A percentile compares a stretch with the other conserved stretches of the same genome.
Conservation (phyloP, 2,329 filamentous ascomycete species). For the Pyrenophora seminiperda region DNA sequence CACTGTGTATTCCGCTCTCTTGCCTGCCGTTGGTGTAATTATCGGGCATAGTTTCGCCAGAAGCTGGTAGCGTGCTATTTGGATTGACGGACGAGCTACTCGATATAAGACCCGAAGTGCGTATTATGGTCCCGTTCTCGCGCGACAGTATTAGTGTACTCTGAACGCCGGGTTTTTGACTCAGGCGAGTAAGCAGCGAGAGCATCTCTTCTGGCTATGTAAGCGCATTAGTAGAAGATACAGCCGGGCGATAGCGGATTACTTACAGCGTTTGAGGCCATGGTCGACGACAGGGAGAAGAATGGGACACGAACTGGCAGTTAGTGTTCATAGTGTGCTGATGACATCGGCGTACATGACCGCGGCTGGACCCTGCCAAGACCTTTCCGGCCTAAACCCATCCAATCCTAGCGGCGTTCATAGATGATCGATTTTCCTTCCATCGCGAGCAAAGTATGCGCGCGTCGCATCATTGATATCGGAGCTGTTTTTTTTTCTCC, state of each 20-base stretch:
- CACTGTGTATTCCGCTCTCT: conserved; percentile 60
- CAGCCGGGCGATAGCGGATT: background rate
- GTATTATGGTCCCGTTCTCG: conserved; percentile 72
- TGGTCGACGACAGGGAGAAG: conserved; percentile 11
- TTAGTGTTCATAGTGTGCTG: conserved; percentile 8
- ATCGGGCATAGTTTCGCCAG: conserved; percentile 38
- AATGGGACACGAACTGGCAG: conserved; percentile 8
- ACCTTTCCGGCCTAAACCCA: conserved; percentile 4
- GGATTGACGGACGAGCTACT: conserved; percentile 59
- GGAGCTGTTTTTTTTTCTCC: conserved; percentile 2
- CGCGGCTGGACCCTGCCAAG: conserved; percentile 28
- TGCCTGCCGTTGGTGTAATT: conserved; percentile 43
- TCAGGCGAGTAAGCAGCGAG: conserved; percentile 69
- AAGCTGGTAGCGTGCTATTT: conserved; percentile 46
- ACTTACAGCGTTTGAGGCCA: conserved; percentile 41
- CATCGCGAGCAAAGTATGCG: conserved; percentile 1
- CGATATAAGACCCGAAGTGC: conserved; percentile 71
- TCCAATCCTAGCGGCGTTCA: conserved; percentile 16
- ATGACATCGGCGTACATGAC: conserved; percentile 25
- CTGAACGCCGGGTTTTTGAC: conserved; percentile 78
- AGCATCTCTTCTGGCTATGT: conserved; percentile 63
- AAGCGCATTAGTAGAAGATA: conserved; percentile 2
- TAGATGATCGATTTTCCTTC: conserved; percentile 34
- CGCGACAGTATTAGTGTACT: conserved; percentile 78
- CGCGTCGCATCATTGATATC: conserved; percentile 7